Percentiles rank a stretch among this genome's conserved stretches.
These are phyloP conservation scores for Teratosphaeria gauchensis DNA, from an alignment of 2,329 filamentous ascomycete genomes.

Conservation along the genomic window DNA sequence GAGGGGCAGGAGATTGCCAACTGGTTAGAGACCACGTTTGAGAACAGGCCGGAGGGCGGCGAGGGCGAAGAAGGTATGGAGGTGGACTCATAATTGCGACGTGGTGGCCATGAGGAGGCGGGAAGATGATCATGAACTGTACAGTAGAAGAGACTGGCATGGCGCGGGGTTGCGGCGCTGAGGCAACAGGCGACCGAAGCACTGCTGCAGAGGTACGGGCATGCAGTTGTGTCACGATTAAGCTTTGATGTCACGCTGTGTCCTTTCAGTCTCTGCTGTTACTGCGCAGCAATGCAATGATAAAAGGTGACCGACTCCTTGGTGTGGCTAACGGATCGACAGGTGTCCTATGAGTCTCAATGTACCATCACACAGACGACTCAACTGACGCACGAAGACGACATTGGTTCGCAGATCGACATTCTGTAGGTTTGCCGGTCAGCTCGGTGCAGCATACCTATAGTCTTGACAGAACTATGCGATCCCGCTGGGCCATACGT, in stretches of 20 bases:
- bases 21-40: slow-evolving; percentile 65
- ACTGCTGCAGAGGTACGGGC: neutral
- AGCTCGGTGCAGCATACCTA: too few relatives aligned
- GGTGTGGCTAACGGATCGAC: too few relatives aligned
- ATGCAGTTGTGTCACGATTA: neutral
- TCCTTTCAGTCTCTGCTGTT: neutral
- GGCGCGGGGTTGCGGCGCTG: slow-evolving; percentile 7
- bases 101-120: neutral
- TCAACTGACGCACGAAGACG: too few relatives aligned
- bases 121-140: neutral
- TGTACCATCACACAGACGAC: too few relatives aligned
- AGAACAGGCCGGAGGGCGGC: slow-evolving; percentile 32
- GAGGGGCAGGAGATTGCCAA: slow-evolving; percentile 80
- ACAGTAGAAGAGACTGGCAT: neutral
- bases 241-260: neutral
- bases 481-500: too few relatives aligned
- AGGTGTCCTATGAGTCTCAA: too few relatives aligned
- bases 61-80: slow-evolving; percentile 24
- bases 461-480: too few relatives aligned
- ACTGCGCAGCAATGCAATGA: neutral
- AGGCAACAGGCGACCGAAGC: neutral
- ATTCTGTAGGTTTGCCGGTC: too few relatives aligned
- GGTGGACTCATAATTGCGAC: slow-evolving; percentile 16
- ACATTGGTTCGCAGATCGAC: too few relatives aligned
- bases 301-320: too few relatives aligned